Percentiles rank a stretch among this genome's conserved stretches.
Evolutionary conservation across 2,329 filamentous ascomycete species (phyloP).

Genomic region (Claviceps paspali): DNA sequence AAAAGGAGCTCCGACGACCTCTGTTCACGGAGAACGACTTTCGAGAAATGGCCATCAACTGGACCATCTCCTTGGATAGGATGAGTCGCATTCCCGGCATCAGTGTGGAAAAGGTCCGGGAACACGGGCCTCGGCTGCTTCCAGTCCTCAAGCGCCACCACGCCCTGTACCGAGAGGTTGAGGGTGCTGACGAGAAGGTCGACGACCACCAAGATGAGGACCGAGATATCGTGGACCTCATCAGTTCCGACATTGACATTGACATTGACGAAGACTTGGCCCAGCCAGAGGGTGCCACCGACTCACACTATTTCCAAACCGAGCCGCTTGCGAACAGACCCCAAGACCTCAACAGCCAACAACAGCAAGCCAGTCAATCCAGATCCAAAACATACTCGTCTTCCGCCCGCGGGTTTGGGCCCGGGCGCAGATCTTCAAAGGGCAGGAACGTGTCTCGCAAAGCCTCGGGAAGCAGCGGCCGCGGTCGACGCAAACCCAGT

Average conservation of each 20-base stretch:
- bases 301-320: constrained; percentile 33
- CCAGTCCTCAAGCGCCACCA: constrained; percentile 37
- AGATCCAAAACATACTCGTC: constrained; percentile 13
- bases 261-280: constrained; percentile 22
- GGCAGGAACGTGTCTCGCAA: constrained; percentile 16
- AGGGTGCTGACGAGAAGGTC: constrained; percentile 20
- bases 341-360: constrained; percentile 14
- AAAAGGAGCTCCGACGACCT: constrained; percentile 37
- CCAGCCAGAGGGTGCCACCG: constrained; percentile 22
- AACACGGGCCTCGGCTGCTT: constrained; percentile 46
- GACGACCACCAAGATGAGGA: constrained; percentile 2
- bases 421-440: constrained; percentile 14
- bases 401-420: constrained; percentile 13
- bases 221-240: constrained; percentile 38
- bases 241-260: constrained; percentile 28
- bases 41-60: constrained; percentile 56
- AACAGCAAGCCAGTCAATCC: constrained; percentile 9
- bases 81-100: constrained; percentile 52
- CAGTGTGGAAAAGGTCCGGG: constrained; percentile 42
- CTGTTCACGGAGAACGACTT: constrained; percentile 57
- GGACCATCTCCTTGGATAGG: constrained; percentile 44
- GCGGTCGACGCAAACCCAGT: constrained; percentile 15
- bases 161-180: constrained; percentile 33
- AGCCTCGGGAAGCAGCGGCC: constrained; percentile 14
- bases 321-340: constrained; percentile 13